Base-by-base conservation (phyloP, 2,329 filamentous ascomycete genomes). In the Waltergamsia citrina region DNA sequence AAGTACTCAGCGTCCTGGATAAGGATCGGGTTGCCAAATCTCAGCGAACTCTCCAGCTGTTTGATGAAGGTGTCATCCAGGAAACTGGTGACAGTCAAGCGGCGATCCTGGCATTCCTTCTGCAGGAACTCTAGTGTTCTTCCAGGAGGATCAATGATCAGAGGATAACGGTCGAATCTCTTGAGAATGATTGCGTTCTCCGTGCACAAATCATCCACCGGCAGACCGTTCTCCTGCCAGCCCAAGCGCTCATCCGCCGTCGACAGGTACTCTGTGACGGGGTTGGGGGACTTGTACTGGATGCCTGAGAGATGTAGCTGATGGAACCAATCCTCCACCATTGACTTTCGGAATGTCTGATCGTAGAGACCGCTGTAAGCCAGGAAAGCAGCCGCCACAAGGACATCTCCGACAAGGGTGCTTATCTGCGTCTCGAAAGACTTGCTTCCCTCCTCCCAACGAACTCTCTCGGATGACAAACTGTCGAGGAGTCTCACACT, bases 1-100 rank as follows among this genome's bases (percentile, higher is more conserved):
- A 98, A 67, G 54, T 98, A 85, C 60, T 98, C 93, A 1, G 92
- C 93, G 56, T 98, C 92, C 59, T 98, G 92, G 39, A 98, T 98
- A 40, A 98, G 75, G 45, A 98, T 98, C 2, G 92, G 90, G 53
- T 98, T 98, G 51, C 92, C 92, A 60, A 98, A 98, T 53, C 92
- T 85, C 41, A 98, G 70, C 14, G 92, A 92, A 52, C 88, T 96
- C 63, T 98, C 92, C 12, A 98, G 69, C 55, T 98, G 92, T 60
- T 98, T 98, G 41, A 92, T 92, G 56, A 98, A 98, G 0, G 86
- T 93, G 53, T 94, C 90, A 51, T 98, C 93, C 53, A 98, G 61
- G 74, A 98, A 98, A 60, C 92, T 96, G 1, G 92, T 98, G 33
- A 98, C 85, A 0, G 90, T 98, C 39, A 98, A 75, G 34, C 88